Conservation (phyloP, 1,284 basidiomycete genomes). For the Ceraceosorus bombacis region DNA sequence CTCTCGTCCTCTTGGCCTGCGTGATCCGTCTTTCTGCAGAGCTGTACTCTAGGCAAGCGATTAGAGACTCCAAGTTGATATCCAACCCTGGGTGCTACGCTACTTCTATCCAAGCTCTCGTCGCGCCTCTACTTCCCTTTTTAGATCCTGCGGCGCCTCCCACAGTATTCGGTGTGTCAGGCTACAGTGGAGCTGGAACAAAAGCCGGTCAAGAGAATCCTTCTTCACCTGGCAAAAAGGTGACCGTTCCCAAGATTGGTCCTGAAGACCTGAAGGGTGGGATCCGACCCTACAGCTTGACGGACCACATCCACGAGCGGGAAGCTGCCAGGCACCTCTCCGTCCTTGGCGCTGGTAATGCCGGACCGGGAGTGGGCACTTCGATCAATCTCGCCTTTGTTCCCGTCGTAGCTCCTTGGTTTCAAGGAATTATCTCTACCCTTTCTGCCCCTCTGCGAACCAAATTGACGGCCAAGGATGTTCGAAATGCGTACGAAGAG, state of each 20-base stretch:
- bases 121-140: slow-evolving; percentile 76
- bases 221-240: slow-evolving; percentile 20
- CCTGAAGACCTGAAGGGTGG: slow-evolving; percentile 68
- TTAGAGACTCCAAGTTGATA: slow-evolving; percentile 70
- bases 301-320: slow-evolving; percentile 97
- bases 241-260: slow-evolving; percentile 71
- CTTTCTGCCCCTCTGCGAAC: slow-evolving; percentile 70
- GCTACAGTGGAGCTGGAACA: slow-evolving; percentile 91
- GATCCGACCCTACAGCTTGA: slow-evolving; percentile 77
- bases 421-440: slow-evolving; percentile 87
- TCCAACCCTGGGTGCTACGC: slow-evolving; percentile 98
- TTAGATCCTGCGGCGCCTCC: slow-evolving; percentile 63
- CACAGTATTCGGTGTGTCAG: slow-evolving; percentile 85
- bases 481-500: slow-evolving; percentile 68
- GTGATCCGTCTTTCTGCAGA: slow-evolving; percentile 55
- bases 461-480: slow-evolving; percentile 62
- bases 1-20: background rate
- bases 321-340: slow-evolving; percentile 80
- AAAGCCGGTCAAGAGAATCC: slow-evolving; percentile 54
- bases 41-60: slow-evolving; percentile 69
- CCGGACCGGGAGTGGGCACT: slow-evolving; percentile 1
- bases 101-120: slow-evolving; percentile 80
- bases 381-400: slow-evolving; percentile 72
- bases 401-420: slow-evolving; percentile 85
- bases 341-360: slow-evolving; percentile 50